Evolutionary conservation across 2,329 filamentous ascomycete species (phyloP).

Genomic region (Verticillium dahliae): DNA sequence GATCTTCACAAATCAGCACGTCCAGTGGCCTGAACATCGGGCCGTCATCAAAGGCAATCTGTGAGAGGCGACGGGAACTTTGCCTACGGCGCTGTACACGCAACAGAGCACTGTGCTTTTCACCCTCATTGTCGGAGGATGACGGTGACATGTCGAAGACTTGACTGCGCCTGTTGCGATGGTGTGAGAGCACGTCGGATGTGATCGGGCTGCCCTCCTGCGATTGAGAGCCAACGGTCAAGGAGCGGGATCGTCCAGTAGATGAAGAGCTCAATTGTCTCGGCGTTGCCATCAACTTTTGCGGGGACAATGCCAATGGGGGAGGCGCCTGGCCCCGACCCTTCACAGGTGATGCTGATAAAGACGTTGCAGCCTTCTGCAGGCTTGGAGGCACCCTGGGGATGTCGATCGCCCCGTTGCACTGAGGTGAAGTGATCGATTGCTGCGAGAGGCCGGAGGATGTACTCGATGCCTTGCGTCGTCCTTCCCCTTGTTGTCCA

Average conservation of each 20-base stretch:
- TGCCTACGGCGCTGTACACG: slow-evolving; percentile 92
- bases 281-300: slow-evolving; percentile 55
- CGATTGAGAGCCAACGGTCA: slow-evolving; percentile 92
- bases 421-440: slow-evolving; percentile 61
- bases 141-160: slow-evolving; percentile 96
- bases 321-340: slow-evolving; percentile 42
- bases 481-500: slow-evolving; percentile 67
- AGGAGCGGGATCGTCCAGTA: slow-evolving; percentile 70
- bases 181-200: slow-evolving; percentile 61
- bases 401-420: slow-evolving; percentile 65
- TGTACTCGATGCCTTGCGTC: slow-evolving; percentile 87
- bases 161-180: slow-evolving; percentile 88
- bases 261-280: slow-evolving; percentile 55
- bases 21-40: slow-evolving; percentile 87
- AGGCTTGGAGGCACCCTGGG: slow-evolving; percentile 55
- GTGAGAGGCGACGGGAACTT: slow-evolving; percentile 88
- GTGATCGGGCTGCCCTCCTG: slow-evolving; percentile 78
- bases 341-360: slow-evolving; percentile 47
- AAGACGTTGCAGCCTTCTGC: slow-evolving; percentile 52
- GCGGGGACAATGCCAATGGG: slow-evolving; percentile 51
- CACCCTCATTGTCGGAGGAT: slow-evolving; percentile 94
- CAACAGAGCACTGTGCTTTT: slow-evolving; percentile 81
- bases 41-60: slow-evolving; percentile 77
- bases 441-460: slow-evolving; percentile 80
- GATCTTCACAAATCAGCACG: slow-evolving; percentile 94